Evolutionary conservation across 164 flowering plant genomes (phyloP).

Genomic region (Nymphaea thermarum): DNA sequence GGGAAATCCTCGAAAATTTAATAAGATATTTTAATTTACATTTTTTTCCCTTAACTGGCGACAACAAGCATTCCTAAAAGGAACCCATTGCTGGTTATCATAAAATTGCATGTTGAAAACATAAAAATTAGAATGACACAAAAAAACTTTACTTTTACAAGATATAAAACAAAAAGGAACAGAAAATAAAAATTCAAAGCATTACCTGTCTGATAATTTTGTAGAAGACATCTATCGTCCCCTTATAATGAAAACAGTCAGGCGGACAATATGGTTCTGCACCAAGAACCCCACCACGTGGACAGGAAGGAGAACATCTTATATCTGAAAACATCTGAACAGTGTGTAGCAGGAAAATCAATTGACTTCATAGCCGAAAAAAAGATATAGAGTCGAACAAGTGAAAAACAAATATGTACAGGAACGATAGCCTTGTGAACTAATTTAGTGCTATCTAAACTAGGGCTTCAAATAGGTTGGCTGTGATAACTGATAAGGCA

Average conservation of each 20-base stretch:
- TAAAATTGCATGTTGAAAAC: too few species aligned
- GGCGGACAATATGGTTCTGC: slow-evolving; percentile 76
- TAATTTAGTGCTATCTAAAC: too few species aligned
- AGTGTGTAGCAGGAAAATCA: slow-evolving; percentile 5
- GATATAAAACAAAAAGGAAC: background rate
- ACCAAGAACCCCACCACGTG: slow-evolving; percentile 74
- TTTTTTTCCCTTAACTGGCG: too few species aligned
- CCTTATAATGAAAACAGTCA: slow-evolving; percentile 92
- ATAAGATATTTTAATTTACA: too few species aligned
- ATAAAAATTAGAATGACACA: too few species aligned
- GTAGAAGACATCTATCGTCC: slow-evolving; percentile 82
- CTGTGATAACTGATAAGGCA: too few species aligned
- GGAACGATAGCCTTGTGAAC: too few species aligned
- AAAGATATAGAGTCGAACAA: background rate
- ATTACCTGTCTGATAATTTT: slow-evolving; percentile 84
- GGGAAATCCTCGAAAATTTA: background rate
- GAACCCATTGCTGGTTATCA: too few species aligned
- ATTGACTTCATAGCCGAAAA: background rate
- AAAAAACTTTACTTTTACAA: too few species aligned
- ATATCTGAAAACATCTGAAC: slow-evolving; percentile 79
- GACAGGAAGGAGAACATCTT: slow-evolving; percentile 83
- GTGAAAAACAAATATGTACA: background rate
- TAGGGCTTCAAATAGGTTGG: too few species aligned
- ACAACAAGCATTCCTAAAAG: too few species aligned
- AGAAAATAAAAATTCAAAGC: background rate